Evolutionary conservation across 2,329 filamentous ascomycete species (phyloP), one percentile per base, ranked within the genome.

Genomic region (Trichoderma sp.): DNA sequence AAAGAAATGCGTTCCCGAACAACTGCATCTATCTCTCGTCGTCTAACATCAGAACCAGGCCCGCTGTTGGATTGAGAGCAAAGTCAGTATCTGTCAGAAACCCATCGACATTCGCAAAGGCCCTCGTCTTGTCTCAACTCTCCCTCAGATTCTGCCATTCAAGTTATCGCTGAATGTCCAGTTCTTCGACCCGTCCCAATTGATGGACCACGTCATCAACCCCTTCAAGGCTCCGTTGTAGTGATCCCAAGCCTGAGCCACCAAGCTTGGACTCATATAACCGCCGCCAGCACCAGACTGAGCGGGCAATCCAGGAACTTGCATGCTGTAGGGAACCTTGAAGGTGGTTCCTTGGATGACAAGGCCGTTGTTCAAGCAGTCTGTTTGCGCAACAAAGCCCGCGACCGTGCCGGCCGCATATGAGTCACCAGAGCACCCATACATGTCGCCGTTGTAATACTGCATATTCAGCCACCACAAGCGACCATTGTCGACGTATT

Each of bases 391-490:
- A 54, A 74, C 66, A 67, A 77, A 77, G 12, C 75, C 75, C 15
- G 70, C 58, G 34, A 75, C 71, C 7, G 72, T 74, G 34, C 75
- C 75, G 12, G 74, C 73, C 2, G 69, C 14, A 68, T 76, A 76
- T 3, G 74, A 74, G 62, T 75, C 72, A 60, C 72, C 75, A 0
- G 68, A 64, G 69, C 75, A 77, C 66, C 72, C 75, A 68, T 77
- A 77, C 73, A 75, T 74, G n/a, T 71, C 74, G 68, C 74, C 75
- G 67, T 77, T 77, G 72, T 77, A 77, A 64, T 77, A 77, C 66
- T 77, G 75, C 75, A 75, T 75, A 70, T 75, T 76, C 6, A 77
- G 56, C 75, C 75, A 77, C 75, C 75, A 77, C 43, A 77, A 68
- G 1, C 74, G 72, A 59, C 74, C 74, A 64, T 72, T 76, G 70